Percentiles rank a stretch among this genome's conserved stretches.
These are phyloP conservation scores for Nannizzia gypsea DNA, from an alignment of 2,329 filamentous ascomycete genomes.

Conservation along the genomic window DNA sequence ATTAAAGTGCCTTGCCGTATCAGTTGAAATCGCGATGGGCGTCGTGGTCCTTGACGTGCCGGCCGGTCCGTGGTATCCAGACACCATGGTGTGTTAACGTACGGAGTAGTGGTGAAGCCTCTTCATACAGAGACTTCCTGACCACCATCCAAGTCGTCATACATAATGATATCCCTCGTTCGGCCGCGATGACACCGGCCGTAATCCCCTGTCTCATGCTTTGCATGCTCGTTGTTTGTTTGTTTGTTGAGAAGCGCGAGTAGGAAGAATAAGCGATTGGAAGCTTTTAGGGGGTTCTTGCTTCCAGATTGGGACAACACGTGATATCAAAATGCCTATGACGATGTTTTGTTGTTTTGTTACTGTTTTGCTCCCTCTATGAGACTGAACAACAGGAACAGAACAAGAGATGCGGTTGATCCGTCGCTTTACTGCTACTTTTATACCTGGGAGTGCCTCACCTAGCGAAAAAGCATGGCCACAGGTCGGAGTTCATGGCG, in stretches of 20 bases:
- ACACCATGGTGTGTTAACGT: not conserved
- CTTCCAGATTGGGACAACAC: not conserved
- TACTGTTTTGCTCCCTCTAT: not conserved
- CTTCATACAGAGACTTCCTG: no score
- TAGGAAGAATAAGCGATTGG: no score
- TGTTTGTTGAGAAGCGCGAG: not conserved
- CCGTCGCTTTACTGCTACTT: not conserved
- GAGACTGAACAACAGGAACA: not conserved
- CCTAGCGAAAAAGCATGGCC: slow-evolving; percentile 4
- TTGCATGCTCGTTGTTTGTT: not conserved
- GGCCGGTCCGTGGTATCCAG: not conserved
- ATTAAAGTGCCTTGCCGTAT: not conserved
- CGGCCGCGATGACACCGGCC: no score
- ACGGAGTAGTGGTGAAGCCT: no score
- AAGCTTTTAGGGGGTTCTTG: not conserved
- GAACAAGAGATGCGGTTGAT: not conserved
- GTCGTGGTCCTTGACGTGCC: not conserved
- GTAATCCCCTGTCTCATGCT: not conserved
- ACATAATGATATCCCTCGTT: no score
- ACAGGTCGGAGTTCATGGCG: slow-evolving; percentile 8
- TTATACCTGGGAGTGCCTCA: not conserved
- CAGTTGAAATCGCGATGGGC: no score
- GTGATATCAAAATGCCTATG: slow-evolving; percentile 17
- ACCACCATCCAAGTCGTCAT: no score
- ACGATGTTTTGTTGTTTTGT: not conserved